Evolutionary conservation across 371 early-diverging fungal genomes (phyloP).

Genomic region (Saksenaea oblongispora): DNA sequence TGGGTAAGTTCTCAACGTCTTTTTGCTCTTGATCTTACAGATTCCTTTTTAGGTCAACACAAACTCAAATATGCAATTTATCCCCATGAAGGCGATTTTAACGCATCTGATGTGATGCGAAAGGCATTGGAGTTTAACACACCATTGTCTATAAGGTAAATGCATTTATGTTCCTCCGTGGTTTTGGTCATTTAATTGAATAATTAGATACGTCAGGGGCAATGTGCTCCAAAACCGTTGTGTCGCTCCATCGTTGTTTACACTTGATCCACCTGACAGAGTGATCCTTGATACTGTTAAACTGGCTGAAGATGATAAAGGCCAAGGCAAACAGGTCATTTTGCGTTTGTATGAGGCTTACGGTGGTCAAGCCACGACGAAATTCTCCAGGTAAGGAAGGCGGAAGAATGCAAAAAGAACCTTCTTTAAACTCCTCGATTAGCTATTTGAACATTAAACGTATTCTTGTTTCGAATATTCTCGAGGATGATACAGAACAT

Average conservation of each 20-base stretch:
- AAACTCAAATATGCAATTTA: slow-evolving; percentile 88
- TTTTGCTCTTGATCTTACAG: not conserved
- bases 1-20: slow-evolving; percentile 34
- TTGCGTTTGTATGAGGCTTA: slow-evolving; percentile 89
- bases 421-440: not conserved
- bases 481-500: slow-evolving; percentile 44
- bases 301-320: slow-evolving; percentile 74
- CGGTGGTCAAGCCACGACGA: slow-evolving; percentile 80
- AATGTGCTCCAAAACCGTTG: not conserved
- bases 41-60: slow-evolving; percentile 51
- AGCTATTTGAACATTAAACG: slow-evolving; percentile 37
- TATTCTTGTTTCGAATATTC: slow-evolving; percentile 43
- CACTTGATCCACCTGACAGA: slow-evolving; percentile 40
- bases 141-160: slow-evolving; percentile 68
- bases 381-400: slow-evolving; percentile 56
- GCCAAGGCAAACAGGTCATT: slow-evolving; percentile 52
- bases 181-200: not conserved
- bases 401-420: not conserved
- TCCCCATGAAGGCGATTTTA: slow-evolving; percentile 83
- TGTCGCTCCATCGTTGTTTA: slow-evolving; percentile 26
- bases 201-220: not conserved
- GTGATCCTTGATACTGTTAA: slow-evolving; percentile 90
- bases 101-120: slow-evolving; percentile 79
- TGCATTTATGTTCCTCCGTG: not conserved
- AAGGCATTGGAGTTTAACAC: slow-evolving; percentile 89